A percentile compares a stretch with the other conserved stretches of the same genome.
Evolutionary conservation across 345 rosid genomes (phyloP).

Genomic region (Odontarrhena argentea): DNA sequence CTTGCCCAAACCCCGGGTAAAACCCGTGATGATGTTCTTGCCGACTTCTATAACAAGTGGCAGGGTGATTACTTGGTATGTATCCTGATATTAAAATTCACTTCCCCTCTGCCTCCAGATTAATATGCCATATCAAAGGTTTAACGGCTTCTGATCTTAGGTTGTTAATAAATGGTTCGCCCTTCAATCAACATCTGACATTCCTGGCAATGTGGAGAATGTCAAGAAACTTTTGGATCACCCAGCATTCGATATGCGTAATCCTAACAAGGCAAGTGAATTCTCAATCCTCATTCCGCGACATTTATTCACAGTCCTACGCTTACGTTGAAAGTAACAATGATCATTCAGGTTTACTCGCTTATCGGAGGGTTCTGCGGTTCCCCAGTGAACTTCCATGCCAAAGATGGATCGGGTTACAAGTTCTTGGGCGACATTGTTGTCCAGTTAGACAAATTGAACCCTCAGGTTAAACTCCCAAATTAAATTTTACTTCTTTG

Average conservation of each 20-base stretch:
- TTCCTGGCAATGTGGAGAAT: slow-evolving; percentile 87
- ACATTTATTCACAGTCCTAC: neutral
- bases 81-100: neutral
- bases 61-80: slow-evolving; percentile 80
- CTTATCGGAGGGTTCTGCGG: slow-evolving; percentile 84
- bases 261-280: slow-evolving; percentile 80
- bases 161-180: slow-evolving; percentile 98
- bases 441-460: slow-evolving; percentile 83
- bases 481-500: neutral
- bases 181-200: slow-evolving; percentile 82
- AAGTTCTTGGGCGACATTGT: slow-evolving; percentile 92
- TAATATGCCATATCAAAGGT: slow-evolving; percentile 15
- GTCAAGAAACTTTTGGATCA: slow-evolving; percentile 71
- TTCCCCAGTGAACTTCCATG: slow-evolving; percentile 92
- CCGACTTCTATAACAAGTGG: slow-evolving; percentile 91
- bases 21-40: slow-evolving; percentile 75
- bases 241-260: slow-evolving; percentile 87
- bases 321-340: slow-evolving; percentile 13
- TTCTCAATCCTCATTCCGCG: neutral
- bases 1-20: slow-evolving; percentile 72
- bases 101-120: neutral
- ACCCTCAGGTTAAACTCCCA: slow-evolving; percentile 68
- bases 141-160: slow-evolving; percentile 42
- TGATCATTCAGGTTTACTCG: slow-evolving; percentile 62
- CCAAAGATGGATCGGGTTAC: slow-evolving; percentile 96